Conservation (phyloP, 805 yeast species). For the Pichia nanzhaoensis region DNA sequence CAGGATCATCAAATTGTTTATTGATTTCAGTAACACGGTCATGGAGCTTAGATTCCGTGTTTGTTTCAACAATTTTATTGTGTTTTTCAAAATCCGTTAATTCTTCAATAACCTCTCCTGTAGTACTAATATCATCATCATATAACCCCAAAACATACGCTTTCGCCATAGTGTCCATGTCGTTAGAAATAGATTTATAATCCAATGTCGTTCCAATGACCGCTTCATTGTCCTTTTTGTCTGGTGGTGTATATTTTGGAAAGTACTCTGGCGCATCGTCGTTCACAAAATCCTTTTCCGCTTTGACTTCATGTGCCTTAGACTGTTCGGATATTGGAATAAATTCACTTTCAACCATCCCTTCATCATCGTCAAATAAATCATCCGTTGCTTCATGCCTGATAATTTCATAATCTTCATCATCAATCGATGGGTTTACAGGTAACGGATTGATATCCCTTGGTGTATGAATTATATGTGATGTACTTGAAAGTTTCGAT, state of each 20-base stretch:
- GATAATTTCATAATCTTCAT: slow-evolving; percentile 21
- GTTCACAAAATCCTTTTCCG: too few species aligned
- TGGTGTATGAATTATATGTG: slow-evolving; percentile 13
- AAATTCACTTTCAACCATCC: slow-evolving; percentile 9
- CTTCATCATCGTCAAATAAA: slow-evolving; percentile 19
- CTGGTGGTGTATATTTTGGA: slow-evolving; percentile 7
- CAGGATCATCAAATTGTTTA: slow-evolving; percentile 15
- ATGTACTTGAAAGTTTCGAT: background rate
- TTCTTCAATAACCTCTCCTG: slow-evolving; percentile 49
- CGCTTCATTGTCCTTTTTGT: slow-evolving; percentile 1
- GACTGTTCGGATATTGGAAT: background rate
- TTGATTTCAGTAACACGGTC: slow-evolving; percentile 14
- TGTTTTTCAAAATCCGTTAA: slow-evolving; percentile 48
- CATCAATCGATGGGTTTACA: slow-evolving; percentile 11
- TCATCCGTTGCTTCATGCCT: slow-evolving; percentile 17
- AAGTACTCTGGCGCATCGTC: slow-evolving; percentile 6
- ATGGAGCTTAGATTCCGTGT: slow-evolving; percentile 15
- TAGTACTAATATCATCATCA: slow-evolving; percentile 52
- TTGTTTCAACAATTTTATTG: slow-evolving; percentile 40
- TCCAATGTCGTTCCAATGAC: slow-evolving; percentile 33
- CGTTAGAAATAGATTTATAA: slow-evolving; percentile 35
- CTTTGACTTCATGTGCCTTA: too few species aligned
- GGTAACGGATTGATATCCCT: slow-evolving; percentile 18
- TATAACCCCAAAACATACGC: slow-evolving; percentile 55
- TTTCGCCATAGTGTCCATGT: slow-evolving; percentile 51